Evolutionary conservation across 2,329 filamentous ascomycete species (phyloP), one percentile per base, ranked within the genome.

Genomic region (Pseudonectria buxi): DNA sequence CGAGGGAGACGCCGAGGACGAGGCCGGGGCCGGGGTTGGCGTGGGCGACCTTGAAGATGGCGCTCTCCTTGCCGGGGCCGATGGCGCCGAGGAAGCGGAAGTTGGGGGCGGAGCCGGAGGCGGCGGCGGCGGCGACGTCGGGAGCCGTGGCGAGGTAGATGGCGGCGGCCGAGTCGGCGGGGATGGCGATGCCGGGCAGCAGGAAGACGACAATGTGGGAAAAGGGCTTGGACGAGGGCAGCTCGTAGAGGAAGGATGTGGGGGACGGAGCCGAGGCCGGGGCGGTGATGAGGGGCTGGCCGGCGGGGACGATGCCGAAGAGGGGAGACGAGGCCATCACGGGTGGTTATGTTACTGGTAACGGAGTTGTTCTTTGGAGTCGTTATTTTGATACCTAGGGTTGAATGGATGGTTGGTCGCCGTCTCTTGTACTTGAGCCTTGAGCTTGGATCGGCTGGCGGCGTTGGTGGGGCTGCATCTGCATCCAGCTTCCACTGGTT

Each of bases 81-180:
- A 98, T 81, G 32, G 82, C 92, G 44, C 94, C 92, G 4, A 96
- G 78, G 51, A 98, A 86, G 41, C 74, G 79, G 65, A 94, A 94
- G 30, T 81, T 76, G 1, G 73, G 66, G 3, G 57, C 51, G 27
- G 61, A 61, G 25, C 66, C 68, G 4, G 64, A 58, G 3, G 60
- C 45, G 11, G 62, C 58, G 1, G 62, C 59, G 6, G 56, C 47
- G 24, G 66, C 57, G 32, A 67, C 58, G 47, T 60, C 35, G 63
- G 57, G 27, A 38, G 66, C 40, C 3, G 89, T 68, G 33, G 69
- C 83, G 31, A 94, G 75, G 65, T 95, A 96, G 45, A 98, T 90
- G 30, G 88, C 86, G 11, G 89, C 92, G 5, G 87, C 90, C 14
- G 84, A 84, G 48, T 78, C 75, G 4, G 74, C 68, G 0, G 89